These are phyloP conservation scores for Acer yangbiense DNA, from an alignment of 345 rosid genomes.

Conservation along the genomic window DNA sequence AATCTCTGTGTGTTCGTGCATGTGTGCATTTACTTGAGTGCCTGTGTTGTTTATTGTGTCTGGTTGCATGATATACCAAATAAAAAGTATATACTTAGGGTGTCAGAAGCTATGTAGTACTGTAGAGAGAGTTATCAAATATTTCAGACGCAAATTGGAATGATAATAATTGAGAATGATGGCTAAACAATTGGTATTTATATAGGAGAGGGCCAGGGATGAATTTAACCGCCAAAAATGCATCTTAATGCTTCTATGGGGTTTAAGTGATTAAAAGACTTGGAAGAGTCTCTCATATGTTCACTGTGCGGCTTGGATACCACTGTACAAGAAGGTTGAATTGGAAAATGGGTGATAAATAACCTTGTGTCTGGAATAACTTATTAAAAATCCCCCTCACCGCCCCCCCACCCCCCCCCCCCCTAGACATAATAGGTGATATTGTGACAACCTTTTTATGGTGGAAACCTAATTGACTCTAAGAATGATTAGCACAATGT, in stretches of 20 bases:
- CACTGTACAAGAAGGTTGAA: too few relatives aligned
- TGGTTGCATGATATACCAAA: slow-evolving; percentile 5
- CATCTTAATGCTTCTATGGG: neutral
- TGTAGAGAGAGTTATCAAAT: neutral
- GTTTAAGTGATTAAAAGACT: too few relatives aligned
- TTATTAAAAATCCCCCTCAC: neutral
- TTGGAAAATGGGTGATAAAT: too few relatives aligned
- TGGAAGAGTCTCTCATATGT: too few relatives aligned
- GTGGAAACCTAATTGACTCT: neutral
- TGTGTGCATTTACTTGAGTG: neutral
- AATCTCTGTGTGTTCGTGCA: neutral
- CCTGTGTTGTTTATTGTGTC: neutral
- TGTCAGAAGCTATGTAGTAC: neutral
- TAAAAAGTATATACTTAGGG: neutral
- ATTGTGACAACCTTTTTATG: neutral
- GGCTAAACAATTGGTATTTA: too few relatives aligned
- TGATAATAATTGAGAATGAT: too few relatives aligned
- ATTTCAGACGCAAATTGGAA: too few relatives aligned
- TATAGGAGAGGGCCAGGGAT: too few relatives aligned
- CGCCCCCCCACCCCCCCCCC: too few relatives aligned
- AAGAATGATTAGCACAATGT: neutral
- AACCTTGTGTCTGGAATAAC: too few relatives aligned
- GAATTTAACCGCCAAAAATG: neutral
- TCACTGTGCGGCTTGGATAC: too few relatives aligned
- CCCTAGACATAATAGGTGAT: neutral